Evolutionary conservation across 2,329 filamentous ascomycete genomes (phyloP).

Genomic region (Penicillium decumbens): DNA sequence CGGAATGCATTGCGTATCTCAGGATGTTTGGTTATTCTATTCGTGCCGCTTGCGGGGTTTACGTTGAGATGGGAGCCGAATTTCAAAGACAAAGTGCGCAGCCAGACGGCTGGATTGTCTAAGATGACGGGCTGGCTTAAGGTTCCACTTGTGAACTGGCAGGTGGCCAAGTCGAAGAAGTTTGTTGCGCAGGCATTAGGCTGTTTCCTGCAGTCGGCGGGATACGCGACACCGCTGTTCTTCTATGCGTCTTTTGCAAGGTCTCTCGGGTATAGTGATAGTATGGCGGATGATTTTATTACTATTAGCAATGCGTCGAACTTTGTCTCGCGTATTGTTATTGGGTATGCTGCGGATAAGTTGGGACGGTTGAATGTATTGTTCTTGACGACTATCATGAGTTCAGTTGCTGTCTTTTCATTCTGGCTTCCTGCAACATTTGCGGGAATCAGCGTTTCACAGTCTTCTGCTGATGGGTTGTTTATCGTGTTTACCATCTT

Average conservation of each 20-base stretch:
- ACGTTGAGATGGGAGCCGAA: conserved; percentile 31
- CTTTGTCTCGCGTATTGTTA: conserved; percentile 36
- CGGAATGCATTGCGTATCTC: conserved; percentile 37
- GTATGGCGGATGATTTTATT: conserved; percentile 39
- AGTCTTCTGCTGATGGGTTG: conserved; percentile 19
- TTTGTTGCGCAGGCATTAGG: conserved; percentile 39
- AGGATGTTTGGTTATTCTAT: conserved; percentile 26
- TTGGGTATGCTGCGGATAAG: conserved; percentile 40
- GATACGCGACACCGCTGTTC: conserved; percentile 40
- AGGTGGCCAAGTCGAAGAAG: conserved; percentile 23
- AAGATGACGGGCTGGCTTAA: conserved; percentile 19
- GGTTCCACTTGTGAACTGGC: conserved; percentile 33
- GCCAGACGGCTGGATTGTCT: conserved; percentile 16
- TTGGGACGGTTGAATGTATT: conserved; percentile 43
- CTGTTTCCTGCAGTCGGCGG: conserved; percentile 38
- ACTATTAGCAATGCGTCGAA: conserved; percentile 43
- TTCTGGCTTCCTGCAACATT: conserved; percentile 28
- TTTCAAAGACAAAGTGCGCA: conserved; percentile 21
- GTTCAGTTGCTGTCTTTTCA: conserved; percentile 27
- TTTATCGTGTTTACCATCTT: conserved; percentile 33
- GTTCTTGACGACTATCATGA: conserved; percentile 32
- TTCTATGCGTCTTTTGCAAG: conserved; percentile 41
- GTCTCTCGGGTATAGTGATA: conserved; percentile 37
- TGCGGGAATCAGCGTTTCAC: conserved; percentile 7
- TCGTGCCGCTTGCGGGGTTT: conserved; percentile 27